phyloP scores from a whole-genome alignment of 2,329 filamentous ascomycete species.

The Pseudogymnoascus sp. region DNA sequence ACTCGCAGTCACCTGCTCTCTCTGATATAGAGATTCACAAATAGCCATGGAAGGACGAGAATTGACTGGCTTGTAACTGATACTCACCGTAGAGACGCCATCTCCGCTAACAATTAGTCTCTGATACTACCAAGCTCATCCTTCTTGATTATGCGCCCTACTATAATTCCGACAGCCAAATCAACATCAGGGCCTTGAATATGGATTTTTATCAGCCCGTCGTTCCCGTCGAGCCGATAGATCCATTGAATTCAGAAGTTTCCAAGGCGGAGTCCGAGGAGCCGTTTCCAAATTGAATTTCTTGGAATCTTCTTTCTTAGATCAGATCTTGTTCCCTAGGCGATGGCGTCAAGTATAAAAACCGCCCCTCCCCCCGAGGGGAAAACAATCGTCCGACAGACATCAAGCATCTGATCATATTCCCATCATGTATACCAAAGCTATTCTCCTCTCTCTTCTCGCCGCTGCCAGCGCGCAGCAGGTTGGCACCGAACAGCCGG shows the following conservation, averaged over 20 bases:
- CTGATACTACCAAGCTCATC: neutral
- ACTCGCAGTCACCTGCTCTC: neutral
- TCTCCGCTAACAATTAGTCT: neutral
- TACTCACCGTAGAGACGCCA: neutral
- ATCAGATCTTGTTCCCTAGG: neutral
- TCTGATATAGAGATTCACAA: neutral
- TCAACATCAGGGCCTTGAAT: neutral
- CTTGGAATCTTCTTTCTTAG: neutral
- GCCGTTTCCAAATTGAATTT: neutral
- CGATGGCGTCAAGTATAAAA: neutral
- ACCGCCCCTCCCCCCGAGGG: neutral
- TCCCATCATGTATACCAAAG: constrained; percentile 4
- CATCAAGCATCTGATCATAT: neutral
- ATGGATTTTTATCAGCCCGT: neutral
- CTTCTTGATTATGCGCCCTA: neutral
- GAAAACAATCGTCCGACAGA: neutral
- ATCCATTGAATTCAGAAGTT: neutral
- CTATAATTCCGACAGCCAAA: neutral
- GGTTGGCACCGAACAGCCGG: constrained; percentile 37
- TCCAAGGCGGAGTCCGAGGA: neutral
- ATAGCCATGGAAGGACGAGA: neutral
- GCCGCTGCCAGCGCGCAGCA: constrained; percentile 39
- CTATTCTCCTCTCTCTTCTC: constrained; percentile 28
- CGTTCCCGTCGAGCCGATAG: neutral
- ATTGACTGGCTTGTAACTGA: neutral